Evolutionary conservation across 306 rosid genomes (phyloP), one percentile per base, ranked within the genome.

Genomic region (Vachellia collinsii): DNA sequence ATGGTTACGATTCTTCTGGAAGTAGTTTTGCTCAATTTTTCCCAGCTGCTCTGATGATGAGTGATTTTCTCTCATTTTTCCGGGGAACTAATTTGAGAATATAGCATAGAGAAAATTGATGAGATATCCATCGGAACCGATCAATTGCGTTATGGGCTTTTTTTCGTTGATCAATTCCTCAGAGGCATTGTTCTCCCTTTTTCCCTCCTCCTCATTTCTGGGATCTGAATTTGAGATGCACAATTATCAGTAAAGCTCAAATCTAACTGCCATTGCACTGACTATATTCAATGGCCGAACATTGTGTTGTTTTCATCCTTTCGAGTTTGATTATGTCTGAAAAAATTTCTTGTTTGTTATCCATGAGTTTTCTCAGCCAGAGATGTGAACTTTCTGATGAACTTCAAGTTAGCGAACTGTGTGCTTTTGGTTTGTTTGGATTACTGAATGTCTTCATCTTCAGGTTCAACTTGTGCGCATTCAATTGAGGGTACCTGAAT

Each of bases 401-500:
- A 67, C 29, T 39, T 8, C 25, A 5, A 42, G 73, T 69, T 69
- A 42, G 53, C 2, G 7, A 69, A 69, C 17, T 20, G 17, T n/a
- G 53, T 41, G 2, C 11, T 8, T 75, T 67, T 64, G 8, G 23
- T 11, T 12, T 42, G 37, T 77, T 43, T 53, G 76, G 34, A 50
- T 69, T 69, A 34, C 22, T 70, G 41, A 48, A 8, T 25, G 43
- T 25, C 58, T 69, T 44, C 44, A 25, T 54, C 17, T 70, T 46
- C 82, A 92, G 95, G 82, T 89, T 10, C 97, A 92, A 91, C 78
- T 92, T 46, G 78, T 88, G 61, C 86, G 97, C 13, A 91, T 92
- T 89, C 93, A 92, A 70, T 70, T 84, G 81, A 88, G 95, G 82
- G 93, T 92, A 5, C 95, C 92, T 9, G 97, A 91, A 84, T 92